phyloP scores from a whole-genome alignment of 306 rosid species.

The Ziziphus jujuba region DNA sequence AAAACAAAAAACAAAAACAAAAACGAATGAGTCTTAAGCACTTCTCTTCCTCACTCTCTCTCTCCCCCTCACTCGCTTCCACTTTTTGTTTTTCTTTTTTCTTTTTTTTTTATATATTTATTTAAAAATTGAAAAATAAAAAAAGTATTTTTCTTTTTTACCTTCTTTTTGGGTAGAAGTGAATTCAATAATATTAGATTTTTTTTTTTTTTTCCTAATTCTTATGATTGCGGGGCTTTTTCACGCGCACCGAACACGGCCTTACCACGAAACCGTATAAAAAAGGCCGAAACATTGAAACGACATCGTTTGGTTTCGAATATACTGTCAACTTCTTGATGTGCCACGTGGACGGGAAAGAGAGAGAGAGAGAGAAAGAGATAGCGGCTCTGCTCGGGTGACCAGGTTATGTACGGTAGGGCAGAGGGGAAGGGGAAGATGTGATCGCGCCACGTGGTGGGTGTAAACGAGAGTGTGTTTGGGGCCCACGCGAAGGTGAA shows the following conservation, averaged over 20 bases:
- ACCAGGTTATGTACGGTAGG: neutral
- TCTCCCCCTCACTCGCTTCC: neutral
- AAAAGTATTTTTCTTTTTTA: too few relatives aligned
- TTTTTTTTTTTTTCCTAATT: neutral
- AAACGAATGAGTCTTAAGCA: neutral
- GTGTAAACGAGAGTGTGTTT: neutral
- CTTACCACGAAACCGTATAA: too few relatives aligned
- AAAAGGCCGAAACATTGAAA: too few relatives aligned
- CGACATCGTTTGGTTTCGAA: too few relatives aligned
- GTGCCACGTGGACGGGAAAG: too few relatives aligned
- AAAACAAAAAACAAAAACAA: too few relatives aligned
- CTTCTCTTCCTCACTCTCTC: neutral
- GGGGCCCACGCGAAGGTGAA: too few relatives aligned
- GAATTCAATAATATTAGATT: too few relatives aligned
- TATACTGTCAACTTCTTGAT: too few relatives aligned
- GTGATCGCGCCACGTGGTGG: slow-evolving; percentile 11
- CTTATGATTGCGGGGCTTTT: neutral
- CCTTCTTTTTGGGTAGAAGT: too few relatives aligned
- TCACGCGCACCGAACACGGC: neutral
- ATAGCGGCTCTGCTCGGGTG: neutral
- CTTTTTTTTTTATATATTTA: neutral
- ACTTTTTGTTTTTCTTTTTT: slow-evolving; percentile 6
- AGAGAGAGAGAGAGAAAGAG: too few relatives aligned
- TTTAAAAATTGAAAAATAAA: too few relatives aligned
- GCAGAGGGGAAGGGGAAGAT: neutral